Evolutionary conservation across 2,329 filamentous ascomycete genomes (phyloP).

Genomic region (Tolypocladium paradoxum): DNA sequence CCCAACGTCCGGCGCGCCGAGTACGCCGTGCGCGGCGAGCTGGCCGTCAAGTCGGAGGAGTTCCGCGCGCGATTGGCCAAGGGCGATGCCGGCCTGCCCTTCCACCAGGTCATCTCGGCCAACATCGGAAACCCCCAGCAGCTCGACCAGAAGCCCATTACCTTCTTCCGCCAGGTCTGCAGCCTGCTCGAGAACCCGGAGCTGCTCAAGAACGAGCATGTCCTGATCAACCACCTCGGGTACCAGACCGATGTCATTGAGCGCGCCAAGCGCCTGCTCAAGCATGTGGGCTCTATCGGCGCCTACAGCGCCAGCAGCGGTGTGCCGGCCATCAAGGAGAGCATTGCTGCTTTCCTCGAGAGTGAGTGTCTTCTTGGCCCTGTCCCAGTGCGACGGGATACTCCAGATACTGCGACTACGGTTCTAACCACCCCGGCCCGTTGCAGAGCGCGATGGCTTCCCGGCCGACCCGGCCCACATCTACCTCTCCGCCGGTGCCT

Average conservation of each 20-base stretch:
- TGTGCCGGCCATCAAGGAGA: conserved; percentile 75
- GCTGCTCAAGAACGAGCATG: conserved; percentile 72
- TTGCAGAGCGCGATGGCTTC: conserved; percentile 71
- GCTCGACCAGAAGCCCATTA: conserved; percentile 97
- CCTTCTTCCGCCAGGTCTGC: conserved; percentile 95
- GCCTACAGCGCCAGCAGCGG: conserved; percentile 95
- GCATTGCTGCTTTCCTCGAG: conserved; percentile 87
- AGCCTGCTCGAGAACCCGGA: conserved; percentile 85
- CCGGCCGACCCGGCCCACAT: conserved; percentile 70
- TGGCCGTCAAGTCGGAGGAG: conserved; percentile 86
- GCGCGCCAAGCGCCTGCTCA: conserved; percentile 69
- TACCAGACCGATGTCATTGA: conserved; percentile 87
- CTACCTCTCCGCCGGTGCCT: conserved; percentile 86
- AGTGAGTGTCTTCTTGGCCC: conserved; percentile 36
- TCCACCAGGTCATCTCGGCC: conserved; percentile 84
- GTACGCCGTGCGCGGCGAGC: conserved; percentile 93
- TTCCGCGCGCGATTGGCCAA: conserved; percentile 66
- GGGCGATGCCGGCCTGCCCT: conserved; percentile 56
- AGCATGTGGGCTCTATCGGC: conserved; percentile 79
- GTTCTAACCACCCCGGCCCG: background rate
- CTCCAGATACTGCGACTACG: background rate
- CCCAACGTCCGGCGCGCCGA: conserved; percentile 75
- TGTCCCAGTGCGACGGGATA: background rate
- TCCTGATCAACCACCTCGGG: conserved; percentile 62
- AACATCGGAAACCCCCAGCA: conserved; percentile 99